These are phyloP conservation scores for Mucor ambiguus DNA, from an alignment of 371 early-diverging fungal species.

Conservation along the genomic window DNA sequence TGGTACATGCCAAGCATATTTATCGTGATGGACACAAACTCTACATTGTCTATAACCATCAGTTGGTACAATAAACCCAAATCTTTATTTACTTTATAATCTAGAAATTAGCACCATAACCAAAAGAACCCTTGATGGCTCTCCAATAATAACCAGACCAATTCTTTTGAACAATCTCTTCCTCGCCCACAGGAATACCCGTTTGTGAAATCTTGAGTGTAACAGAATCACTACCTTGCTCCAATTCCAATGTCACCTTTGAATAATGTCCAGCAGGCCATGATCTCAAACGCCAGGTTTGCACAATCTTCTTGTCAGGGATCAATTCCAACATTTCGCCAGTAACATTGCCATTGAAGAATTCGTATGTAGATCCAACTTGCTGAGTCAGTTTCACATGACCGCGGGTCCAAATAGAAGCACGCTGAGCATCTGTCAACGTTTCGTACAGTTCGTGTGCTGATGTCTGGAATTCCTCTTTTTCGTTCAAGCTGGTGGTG, in stretches of 20 bases:
- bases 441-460: slow-evolving; percentile 83
- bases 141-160: slow-evolving; percentile 95
- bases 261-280: slow-evolving; percentile 92
- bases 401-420: slow-evolving; percentile 82
- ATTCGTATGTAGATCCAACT: slow-evolving; percentile 65
- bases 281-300: slow-evolving; percentile 81
- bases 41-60: slow-evolving; percentile 15
- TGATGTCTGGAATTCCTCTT: slow-evolving; percentile 86
- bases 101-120: slow-evolving; percentile 60
- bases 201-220: slow-evolving; percentile 78
- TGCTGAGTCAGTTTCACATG: slow-evolving; percentile 56
- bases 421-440: slow-evolving; percentile 75
- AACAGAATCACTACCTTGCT: slow-evolving; percentile 72
- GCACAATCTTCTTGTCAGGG: slow-evolving; percentile 79
- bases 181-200: slow-evolving; percentile 89
- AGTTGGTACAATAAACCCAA: background rate
- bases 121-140: slow-evolving; percentile 91
- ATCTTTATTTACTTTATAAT: slow-evolving; percentile 9
- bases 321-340: slow-evolving; percentile 79
- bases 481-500: slow-evolving; percentile 72
- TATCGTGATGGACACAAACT: slow-evolving; percentile 12
- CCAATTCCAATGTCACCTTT: slow-evolving; percentile 75
- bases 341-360: slow-evolving; percentile 89
- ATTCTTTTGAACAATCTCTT: slow-evolving; percentile 80
- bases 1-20: slow-evolving; percentile 2